Evolutionary conservation across 768 basidiomycete genomes (phyloP).

Genomic region (Kwoniella bestiolae): DNA sequence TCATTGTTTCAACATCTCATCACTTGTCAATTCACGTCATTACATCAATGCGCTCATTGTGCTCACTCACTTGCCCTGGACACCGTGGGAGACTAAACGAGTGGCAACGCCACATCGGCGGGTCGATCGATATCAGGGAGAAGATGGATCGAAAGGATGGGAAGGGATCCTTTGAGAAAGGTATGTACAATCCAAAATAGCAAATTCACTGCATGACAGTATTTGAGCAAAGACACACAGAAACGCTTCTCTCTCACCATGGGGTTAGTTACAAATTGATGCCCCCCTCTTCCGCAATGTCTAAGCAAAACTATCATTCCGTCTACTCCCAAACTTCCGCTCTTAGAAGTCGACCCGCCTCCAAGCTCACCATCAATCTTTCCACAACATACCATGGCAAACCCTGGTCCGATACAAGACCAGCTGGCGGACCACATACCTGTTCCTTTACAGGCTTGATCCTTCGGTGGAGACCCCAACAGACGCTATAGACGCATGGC

Average conservation of each 20-base stretch:
- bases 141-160: not conserved
- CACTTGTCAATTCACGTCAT: not conserved
- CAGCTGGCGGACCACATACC: not conserved
- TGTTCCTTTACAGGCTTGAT: not conserved
- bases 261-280: too few species aligned
- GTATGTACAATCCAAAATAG: too few species aligned
- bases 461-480: not conserved
- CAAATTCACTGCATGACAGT: too few species aligned
- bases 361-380: not conserved
- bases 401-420: too few species aligned
- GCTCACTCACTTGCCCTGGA: not conserved
- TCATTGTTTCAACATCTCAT: not conserved
- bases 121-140: not conserved
- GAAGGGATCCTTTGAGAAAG: not conserved
- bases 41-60: not conserved
- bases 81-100: slow-evolving; percentile 7
- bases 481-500: not conserved
- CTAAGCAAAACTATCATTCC: not conserved
- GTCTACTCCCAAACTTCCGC: not conserved
- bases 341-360: not conserved
- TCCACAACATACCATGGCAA: not conserved
- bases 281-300: not conserved
- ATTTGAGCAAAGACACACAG: too few species aligned
- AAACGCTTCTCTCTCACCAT: too few species aligned
- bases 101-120: not conserved